Percentiles rank a stretch among this genome's conserved stretches.
Evolutionary conservation across 495 filamentous ascomycete species (phyloP).

Genomic region (Aeminium ludgeri): DNA sequence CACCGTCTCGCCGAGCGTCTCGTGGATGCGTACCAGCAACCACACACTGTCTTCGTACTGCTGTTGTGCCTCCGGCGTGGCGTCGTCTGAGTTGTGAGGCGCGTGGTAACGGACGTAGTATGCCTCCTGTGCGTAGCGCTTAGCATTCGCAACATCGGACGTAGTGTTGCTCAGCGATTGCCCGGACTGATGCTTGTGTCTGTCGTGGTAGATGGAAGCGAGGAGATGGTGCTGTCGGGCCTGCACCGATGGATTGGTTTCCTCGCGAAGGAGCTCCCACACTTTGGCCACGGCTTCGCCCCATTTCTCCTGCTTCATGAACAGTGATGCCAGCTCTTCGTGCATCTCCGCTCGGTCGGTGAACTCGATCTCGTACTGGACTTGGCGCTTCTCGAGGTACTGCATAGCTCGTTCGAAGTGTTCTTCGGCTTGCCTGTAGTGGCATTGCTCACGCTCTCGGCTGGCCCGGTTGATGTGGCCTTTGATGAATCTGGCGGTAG

Average conservation of each 20-base stretch:
- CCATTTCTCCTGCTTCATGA: slow-evolving; percentile 1
- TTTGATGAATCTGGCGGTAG: background rate
- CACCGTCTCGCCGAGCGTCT: background rate
- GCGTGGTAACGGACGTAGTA: background rate
- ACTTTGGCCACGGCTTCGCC: slow-evolving; percentile 3
- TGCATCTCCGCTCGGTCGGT: background rate
- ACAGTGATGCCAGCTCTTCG: slow-evolving; percentile 5
- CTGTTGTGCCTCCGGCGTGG: background rate
- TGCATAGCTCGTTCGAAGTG: background rate
- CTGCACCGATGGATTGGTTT: background rate
- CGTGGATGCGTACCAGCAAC: background rate
- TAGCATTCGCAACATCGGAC: background rate
- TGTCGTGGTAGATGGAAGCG: slow-evolving; percentile 1
- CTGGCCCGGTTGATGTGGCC: background rate
- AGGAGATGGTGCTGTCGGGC: slow-evolving; percentile 7
- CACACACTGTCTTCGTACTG: background rate
- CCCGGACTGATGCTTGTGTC: background rate
- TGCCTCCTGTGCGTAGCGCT: slow-evolving; percentile 1
- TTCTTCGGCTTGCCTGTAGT: slow-evolving; percentile 6
- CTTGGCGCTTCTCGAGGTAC: slow-evolving; percentile 2
- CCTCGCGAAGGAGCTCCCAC: background rate
- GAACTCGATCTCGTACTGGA: slow-evolving; percentile 2
- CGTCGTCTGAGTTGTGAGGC: background rate
- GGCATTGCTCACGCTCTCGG: slow-evolving; percentile 1
- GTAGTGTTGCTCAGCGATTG: background rate